Base-by-base conservation (phyloP, 1,284 basidiomycete species). In the Tilletia caries region DNA sequence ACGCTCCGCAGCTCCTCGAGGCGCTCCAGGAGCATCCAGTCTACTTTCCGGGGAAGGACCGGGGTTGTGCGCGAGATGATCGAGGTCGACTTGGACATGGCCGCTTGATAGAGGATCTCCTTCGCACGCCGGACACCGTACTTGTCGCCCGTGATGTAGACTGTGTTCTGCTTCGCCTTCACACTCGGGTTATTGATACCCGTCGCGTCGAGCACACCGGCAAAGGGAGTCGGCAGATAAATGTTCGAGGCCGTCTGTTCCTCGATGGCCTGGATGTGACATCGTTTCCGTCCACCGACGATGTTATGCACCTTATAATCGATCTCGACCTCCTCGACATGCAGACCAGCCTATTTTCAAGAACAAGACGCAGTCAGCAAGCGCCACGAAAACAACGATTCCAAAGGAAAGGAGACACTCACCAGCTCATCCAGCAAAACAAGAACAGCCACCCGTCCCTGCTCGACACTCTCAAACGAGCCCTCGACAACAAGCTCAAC, bases 201-300 rank as follows among this genome's bases (percentile, higher is more conserved):
- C 20, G 48, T 58, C 33, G 73, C 70, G 29, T 74, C 73, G 64
- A 95, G 87, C 25, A 95, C 88, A 64, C 92, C 93, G 75, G 94
- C 91, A 67, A 98, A 86, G 54, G 93, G 90, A 4, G 93, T 92
- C 34, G 95, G 93, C 74, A 93, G 88, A 84, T 98, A 98, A 71
- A 98, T 92, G 82, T 95, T 98, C 69, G 95, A 97, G 0, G 90
- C 94, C 0, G 95, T 98, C 84, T 98, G 94, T 84, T 98, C 94
- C 83, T 97, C 93, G 70, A 98, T 96, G 6, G 90, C 88, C 84
- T 98, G 95, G 52, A 98, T 86, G 29, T 91, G 88, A 70, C 87
- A 87, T 64, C 95, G 91, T 85, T 97, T 96, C 73, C 92, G 90
- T 25, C 92, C 93, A 13, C 92, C 91, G 73, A 97, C 88, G 82